Evolutionary conservation across 257 asterid genomes (phyloP), one percentile per base, ranked within the genome.

Genomic region (Cinchona pubescens): DNA sequence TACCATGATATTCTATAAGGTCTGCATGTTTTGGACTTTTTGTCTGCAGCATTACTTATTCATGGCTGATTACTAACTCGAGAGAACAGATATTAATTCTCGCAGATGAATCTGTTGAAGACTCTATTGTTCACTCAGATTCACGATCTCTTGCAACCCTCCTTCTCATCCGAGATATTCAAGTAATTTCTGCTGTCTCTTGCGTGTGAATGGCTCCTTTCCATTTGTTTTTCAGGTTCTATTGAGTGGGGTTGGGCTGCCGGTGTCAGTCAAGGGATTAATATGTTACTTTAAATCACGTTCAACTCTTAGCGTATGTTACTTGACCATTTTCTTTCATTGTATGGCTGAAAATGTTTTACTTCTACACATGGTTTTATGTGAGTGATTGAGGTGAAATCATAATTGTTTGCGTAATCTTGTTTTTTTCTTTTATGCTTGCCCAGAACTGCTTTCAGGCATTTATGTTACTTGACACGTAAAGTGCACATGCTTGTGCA

Each of bases 101-200:
- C 83, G 97, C 98, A 92, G 98, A 94, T 76, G 98, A 92, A 86
- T 92, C 97, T 10, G 82, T 94, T 37, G 98, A 92, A 87, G 98
- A 94, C 83, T 94, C 98, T 43, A 85, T 92, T 69, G 97, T 94
- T 68, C 97, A 90, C 67, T 94, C 98, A 70, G 97, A 94, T 85
- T 94, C 98, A 29, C 90, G 97, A 70, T 94, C 98, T 55, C 94
- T 94, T 67, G 98, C 98, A 73, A 94, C 96, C 80, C 98, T 92
- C 82, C 97, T 94, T 69, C 98, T 94, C 78, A 94, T 94, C 84
- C 87, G 98, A 76, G 98, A 94, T 82, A 92, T 94, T 80, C 98
- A 92, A 96, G 97, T 92, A 79, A 82, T 42, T 75, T 60, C 55
- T 77, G 67, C 48, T 58, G 49, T 77, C 14, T 8, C 45, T 71